phyloP scores from a whole-genome alignment of 768 basidiomycete species.

The Ramaria sp. region DNA sequence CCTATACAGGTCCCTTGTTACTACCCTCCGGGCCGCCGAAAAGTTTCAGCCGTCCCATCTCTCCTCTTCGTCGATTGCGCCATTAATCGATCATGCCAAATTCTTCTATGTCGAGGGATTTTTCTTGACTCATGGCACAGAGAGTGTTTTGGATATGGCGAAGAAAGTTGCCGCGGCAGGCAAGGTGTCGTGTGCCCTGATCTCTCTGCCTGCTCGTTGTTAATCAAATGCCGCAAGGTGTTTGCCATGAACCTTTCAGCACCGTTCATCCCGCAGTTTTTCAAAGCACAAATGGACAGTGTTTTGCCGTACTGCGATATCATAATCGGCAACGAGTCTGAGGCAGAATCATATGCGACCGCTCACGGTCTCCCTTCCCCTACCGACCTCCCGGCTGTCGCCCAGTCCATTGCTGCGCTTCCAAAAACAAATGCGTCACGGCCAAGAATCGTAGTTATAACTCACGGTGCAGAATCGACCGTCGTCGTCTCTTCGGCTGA shows the following conservation, averaged over 20 bases:
- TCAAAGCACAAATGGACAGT: constrained; percentile 68
- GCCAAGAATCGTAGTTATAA: constrained; percentile 80
- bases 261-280: constrained; percentile 95
- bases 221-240: constrained; percentile 33
- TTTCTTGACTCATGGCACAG: constrained; percentile 90
- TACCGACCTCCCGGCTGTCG: constrained; percentile 58
- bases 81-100: constrained; percentile 69
- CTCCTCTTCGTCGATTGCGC: constrained; percentile 59
- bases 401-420: constrained; percentile 61
- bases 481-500: constrained; percentile 56
- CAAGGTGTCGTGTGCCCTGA: constrained; percentile 45
- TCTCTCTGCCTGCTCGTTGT: neutral
- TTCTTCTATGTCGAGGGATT: constrained; percentile 93
- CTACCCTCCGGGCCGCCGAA: constrained; percentile 83
- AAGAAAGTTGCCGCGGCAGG: constrained; percentile 63
- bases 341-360: constrained; percentile 79
- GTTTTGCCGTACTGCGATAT: constrained; percentile 80
- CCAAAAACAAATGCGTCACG: constrained; percentile 69
- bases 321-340: constrained; percentile 92
- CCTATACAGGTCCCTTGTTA: constrained; percentile 73
- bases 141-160: constrained; percentile 60
- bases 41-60: constrained; percentile 79
- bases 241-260: constrained; percentile 93
- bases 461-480: constrained; percentile 78
- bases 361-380: constrained; percentile 59